These are phyloP conservation scores for Austroboletus festivus DNA, from an alignment of 768 basidiomycete species.

Conservation along the genomic window DNA sequence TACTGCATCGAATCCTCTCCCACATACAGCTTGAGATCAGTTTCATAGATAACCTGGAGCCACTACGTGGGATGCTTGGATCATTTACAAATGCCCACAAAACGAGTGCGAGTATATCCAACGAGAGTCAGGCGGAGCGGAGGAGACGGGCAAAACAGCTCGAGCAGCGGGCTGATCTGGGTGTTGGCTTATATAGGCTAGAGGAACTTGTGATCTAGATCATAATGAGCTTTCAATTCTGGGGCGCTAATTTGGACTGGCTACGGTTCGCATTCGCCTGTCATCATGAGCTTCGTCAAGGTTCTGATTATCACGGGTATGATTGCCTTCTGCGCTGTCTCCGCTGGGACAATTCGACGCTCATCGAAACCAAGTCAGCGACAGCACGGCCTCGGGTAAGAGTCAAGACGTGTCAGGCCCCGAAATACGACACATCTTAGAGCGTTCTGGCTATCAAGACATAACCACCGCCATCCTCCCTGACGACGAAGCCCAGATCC, in stretches of 20 bases:
- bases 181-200: slow-evolving; percentile 65
- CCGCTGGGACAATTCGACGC: background rate
- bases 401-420: slow-evolving; percentile 67
- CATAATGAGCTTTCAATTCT: too few relatives aligned
- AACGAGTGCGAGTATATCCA: slow-evolving; percentile 38
- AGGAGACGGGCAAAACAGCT: slow-evolving; percentile 50
- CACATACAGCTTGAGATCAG: slow-evolving; percentile 55
- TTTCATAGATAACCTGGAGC: slow-evolving; percentile 48
- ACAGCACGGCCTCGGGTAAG: slow-evolving; percentile 53
- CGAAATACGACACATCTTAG: slow-evolving; percentile 51
- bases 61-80: slow-evolving; percentile 60
- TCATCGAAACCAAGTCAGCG: slow-evolving; percentile 49
- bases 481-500: slow-evolving; percentile 59
- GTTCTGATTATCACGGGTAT: slow-evolving; percentile 30
- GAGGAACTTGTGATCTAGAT: slow-evolving; percentile 62
- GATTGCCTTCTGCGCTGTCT: background rate
- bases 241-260: too few relatives aligned
- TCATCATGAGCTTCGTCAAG: slow-evolving; percentile 23
- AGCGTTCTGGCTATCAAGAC: slow-evolving; percentile 36
- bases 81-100: slow-evolving; percentile 57
- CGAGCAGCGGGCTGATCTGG: slow-evolving; percentile 50
- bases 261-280: background rate
- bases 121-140: slow-evolving; percentile 42
- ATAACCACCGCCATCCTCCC: slow-evolving; percentile 50
- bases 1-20: slow-evolving; percentile 48